These are phyloP conservation scores for Puccinia novopanici DNA, from an alignment of 1,284 basidiomycete genomes.

Conservation along the genomic window DNA sequence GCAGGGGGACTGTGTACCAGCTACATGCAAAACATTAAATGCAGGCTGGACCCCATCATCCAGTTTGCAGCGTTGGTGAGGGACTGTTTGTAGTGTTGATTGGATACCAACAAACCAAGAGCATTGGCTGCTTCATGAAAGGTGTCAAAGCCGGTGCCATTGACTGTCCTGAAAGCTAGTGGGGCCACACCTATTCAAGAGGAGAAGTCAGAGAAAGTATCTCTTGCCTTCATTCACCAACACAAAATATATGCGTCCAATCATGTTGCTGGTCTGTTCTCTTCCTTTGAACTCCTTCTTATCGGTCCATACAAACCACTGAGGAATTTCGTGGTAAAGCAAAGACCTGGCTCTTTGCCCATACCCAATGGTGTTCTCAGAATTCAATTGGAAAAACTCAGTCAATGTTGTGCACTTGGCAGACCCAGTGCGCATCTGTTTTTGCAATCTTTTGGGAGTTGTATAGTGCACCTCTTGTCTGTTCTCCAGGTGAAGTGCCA, in stretches of 20 bases:
- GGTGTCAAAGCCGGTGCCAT: not conserved
- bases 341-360: not conserved
- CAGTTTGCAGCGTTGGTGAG: not conserved
- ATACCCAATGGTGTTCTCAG: not conserved
- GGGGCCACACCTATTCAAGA: not conserved
- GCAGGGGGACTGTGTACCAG: conserved; percentile 5
- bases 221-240: not conserved
- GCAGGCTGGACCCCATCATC: not conserved
- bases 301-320: not conserved
- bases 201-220: not conserved
- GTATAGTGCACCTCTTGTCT: too few relatives aligned
- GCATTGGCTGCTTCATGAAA: not conserved
- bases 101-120: not conserved
- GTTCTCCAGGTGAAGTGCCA: too few relatives aligned
- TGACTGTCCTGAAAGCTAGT: not conserved
- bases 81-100: not conserved
- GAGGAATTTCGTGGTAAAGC: conserved; percentile 1
- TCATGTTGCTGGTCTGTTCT: not conserved
- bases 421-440: not conserved
- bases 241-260: not conserved
- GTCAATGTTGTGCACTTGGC: conserved; percentile 3
- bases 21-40: not conserved
- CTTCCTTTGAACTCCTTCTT: too few relatives aligned
- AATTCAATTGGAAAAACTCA: conserved; percentile 10
- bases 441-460: not conserved